Evolutionary conservation across 441 rosid genomes (phyloP).

Genomic region (Caryocar brasiliense): DNA sequence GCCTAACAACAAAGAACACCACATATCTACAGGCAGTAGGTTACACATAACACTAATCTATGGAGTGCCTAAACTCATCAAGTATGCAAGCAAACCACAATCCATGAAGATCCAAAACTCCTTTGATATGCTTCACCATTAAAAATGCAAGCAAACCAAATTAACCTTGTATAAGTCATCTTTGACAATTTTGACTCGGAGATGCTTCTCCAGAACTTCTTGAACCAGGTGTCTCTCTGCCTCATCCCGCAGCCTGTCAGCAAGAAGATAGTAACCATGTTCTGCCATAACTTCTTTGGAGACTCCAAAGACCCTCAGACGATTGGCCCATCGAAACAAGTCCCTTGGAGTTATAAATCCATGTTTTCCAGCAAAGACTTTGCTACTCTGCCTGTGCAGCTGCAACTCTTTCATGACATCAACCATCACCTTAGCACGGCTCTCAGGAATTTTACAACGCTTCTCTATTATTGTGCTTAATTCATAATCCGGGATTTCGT

Average conservation of each 20-base stretch:
- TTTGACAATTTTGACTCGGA: conserved; percentile 48
- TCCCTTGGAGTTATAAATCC: conserved; percentile 97
- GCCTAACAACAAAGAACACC: too few species aligned
- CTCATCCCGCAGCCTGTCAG: conserved; percentile 90
- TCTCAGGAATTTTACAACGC: conserved; percentile 65
- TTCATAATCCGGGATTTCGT: conserved; percentile 90
- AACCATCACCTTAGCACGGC: conserved; percentile 80
- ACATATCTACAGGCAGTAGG: too few species aligned
- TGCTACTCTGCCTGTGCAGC: conserved; percentile 83
- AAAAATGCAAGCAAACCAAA: conserved; percentile 7
- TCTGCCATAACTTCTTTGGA: conserved; percentile 82
- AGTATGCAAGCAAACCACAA: neutral
- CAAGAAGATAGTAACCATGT: conserved; percentile 90
- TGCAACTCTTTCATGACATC: conserved; percentile 94
- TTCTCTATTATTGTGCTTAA: conserved; percentile 57
- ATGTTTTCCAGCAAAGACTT: conserved; percentile 98
- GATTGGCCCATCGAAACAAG: conserved; percentile 95
- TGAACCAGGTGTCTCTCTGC: conserved; percentile 74
- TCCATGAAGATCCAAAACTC: neutral
- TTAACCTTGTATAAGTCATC: conserved; percentile 70
- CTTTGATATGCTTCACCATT: too few species aligned
- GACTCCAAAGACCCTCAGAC: conserved; percentile 55
- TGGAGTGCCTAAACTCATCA: too few species aligned
- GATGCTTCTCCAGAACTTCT: conserved; percentile 66
- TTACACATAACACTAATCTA: too few species aligned